Conservation (phyloP, 2,329 filamentous ascomycete genomes). For the Penicillium sp. region DNA sequence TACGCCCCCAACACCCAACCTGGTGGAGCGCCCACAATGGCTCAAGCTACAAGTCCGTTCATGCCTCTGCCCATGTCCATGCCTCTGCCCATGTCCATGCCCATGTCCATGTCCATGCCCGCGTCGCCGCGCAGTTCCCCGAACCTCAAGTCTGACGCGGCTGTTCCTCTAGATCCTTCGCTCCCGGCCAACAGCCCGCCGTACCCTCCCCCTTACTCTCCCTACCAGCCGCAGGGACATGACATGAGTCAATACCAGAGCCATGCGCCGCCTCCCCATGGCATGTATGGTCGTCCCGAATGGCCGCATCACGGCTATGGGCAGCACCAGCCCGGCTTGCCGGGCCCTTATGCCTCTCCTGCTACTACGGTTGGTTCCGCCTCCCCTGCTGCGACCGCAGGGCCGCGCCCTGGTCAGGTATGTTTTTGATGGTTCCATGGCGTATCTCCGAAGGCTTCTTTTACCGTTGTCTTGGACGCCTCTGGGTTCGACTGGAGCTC, state of each 20-base stretch:
- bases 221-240: conserved; percentile 76
- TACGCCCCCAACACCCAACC: conserved; percentile 67
- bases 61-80: conserved; percentile 67
- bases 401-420: conserved; percentile 62
- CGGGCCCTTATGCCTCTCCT: conserved; percentile 49
- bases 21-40: conserved; percentile 83
- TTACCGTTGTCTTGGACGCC: conserved; percentile 32
- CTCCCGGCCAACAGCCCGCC: conserved; percentile 91
- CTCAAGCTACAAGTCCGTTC: conserved; percentile 99
- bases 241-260: conserved; percentile 73
- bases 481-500: conserved; percentile 17
- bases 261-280: conserved; percentile 47
- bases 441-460: conserved; percentile 30
- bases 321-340: conserved; percentile 48
- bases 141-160: conserved; percentile 83
- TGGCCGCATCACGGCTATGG: conserved; percentile 48
- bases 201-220: conserved; percentile 82
- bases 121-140: conserved; percentile 55
- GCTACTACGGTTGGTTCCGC: conserved; percentile 59
- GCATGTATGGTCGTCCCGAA: conserved; percentile 49
- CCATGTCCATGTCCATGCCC: conserved; percentile 63
- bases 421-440: conserved; percentile 44
- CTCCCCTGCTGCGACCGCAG: conserved; percentile 59
- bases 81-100: conserved; percentile 80
- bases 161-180: conserved; percentile 98